Conservation (phyloP, 345 rosid species). For the Hibiscus tridactylites region DNA sequence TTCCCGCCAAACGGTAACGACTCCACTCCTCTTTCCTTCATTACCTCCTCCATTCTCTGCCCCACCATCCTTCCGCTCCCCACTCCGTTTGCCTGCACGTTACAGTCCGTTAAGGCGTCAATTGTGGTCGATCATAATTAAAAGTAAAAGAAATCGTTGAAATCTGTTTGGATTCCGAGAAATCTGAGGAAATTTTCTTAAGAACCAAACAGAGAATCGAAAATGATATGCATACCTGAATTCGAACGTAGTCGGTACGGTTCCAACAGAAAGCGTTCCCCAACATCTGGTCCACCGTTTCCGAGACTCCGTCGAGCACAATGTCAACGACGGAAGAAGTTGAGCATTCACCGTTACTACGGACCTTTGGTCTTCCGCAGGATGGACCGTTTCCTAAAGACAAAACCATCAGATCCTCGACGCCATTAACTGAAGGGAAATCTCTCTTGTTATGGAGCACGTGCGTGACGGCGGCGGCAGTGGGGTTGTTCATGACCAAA, state of each 20-base stretch:
- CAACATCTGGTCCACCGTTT: background rate
- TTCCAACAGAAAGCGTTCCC: conserved; percentile 1
- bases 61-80: background rate
- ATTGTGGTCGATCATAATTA: background rate
- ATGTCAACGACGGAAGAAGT: background rate
- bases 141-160: background rate
- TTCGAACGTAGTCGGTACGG: background rate
- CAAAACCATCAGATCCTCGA: background rate
- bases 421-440: background rate
- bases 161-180: background rate
- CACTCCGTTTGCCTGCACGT: background rate
- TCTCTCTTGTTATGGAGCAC: background rate
- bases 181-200: background rate
- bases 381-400: background rate
- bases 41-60: background rate
- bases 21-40: background rate
- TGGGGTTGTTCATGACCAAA: background rate
- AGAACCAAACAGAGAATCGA: background rate
- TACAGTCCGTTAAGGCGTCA: background rate
- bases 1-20: conserved; percentile 2
- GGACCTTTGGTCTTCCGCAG: background rate
- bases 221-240: background rate
- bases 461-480: background rate
- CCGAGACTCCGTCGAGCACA: background rate
- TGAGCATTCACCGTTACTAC: background rate